A percentile compares a stretch with the other conserved stretches of the same genome.
These are phyloP conservation scores for Ganoderma sinense DNA, from an alignment of 1,284 basidiomycete species.

Conservation along the genomic window DNA sequence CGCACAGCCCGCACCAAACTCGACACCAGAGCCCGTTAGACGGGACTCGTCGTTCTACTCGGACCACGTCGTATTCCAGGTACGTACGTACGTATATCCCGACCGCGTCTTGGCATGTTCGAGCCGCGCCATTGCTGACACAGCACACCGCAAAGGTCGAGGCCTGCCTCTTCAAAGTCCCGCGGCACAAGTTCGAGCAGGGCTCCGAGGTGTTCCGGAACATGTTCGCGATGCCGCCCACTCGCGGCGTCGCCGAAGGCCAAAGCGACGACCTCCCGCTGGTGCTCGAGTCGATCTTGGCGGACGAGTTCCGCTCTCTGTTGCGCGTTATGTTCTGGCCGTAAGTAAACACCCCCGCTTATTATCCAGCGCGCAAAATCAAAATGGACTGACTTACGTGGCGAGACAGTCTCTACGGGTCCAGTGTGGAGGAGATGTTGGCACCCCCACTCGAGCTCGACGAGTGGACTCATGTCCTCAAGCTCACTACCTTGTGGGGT, in stretches of 20 bases:
- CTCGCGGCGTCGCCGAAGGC: conserved; percentile 16
- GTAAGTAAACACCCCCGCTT: conserved; percentile 10
- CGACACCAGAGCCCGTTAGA: neutral
- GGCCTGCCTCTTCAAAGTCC: conserved; percentile 40
- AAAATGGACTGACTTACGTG: neutral
- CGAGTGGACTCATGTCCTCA: conserved; percentile 24
- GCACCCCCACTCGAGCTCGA: neutral
- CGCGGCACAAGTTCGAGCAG: conserved; percentile 35
- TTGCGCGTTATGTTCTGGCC: conserved; percentile 20
- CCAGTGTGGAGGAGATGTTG: neutral
- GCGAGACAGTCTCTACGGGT: conserved; percentile 2
- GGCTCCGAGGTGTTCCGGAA: conserved; percentile 38
- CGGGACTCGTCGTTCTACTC: conserved; percentile 16
- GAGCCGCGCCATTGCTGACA: neutral
- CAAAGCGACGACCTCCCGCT: conserved; percentile 23
- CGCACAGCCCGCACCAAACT: too few species aligned
- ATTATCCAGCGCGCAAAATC: neutral
- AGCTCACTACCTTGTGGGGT: conserved; percentile 24
- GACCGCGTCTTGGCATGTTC: neutral
- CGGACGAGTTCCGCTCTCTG: conserved; percentile 21
- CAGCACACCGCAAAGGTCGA: conserved; percentile 33
- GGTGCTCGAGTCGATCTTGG: conserved; percentile 22
- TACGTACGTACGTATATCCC: neutral
- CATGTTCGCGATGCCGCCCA: conserved; percentile 37
- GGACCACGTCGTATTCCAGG: conserved; percentile 25